These are phyloP conservation scores for Skeletonema potamos DNA, from an alignment of 108 stramenopile species.

Conservation along the genomic window DNA sequence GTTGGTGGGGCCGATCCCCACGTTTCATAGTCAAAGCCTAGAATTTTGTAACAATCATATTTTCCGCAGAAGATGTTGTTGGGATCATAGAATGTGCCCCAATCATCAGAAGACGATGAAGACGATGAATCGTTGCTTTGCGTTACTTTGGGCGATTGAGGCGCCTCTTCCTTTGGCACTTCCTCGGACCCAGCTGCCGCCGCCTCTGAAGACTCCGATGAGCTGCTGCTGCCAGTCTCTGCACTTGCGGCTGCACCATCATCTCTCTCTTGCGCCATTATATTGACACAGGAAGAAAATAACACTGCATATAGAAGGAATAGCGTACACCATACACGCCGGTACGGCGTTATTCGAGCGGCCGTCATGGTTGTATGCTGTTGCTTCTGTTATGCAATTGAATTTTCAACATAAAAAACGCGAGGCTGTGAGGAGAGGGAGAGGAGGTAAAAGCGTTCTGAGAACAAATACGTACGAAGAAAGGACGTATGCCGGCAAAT, in stretches of 20 bases:
- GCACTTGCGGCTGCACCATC: neutral
- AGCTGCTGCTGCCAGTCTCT: neutral
- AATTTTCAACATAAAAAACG: too few species aligned
- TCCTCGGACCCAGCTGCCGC: neutral
- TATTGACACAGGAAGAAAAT: neutral
- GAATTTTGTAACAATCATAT: slow-evolving; percentile 86
- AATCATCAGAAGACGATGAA: slow-evolving; percentile 40
- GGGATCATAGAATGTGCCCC: slow-evolving; percentile 88
- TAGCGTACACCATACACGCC: neutral
- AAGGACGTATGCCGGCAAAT: too few species aligned
- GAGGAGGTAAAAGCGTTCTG: too few species aligned
- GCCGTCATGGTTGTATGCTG: neutral
- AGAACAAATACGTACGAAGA: too few species aligned
- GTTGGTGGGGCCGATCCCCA: slow-evolving; percentile 61
- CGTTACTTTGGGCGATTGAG: neutral
- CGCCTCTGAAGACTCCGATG: neutral
- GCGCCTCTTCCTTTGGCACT: neutral
- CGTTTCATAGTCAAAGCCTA: slow-evolving; percentile 85
- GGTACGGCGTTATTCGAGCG: neutral
- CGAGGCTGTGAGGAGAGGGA: neutral
- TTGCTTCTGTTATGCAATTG: neutral
- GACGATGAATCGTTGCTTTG: neutral
- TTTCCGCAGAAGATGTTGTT: slow-evolving; percentile 83
- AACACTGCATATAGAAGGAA: neutral
- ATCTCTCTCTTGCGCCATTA: neutral